These are phyloP conservation scores for Debaryomycetaceae sp. DNA, from an alignment of 1,139 yeast genomes.

Conservation along the genomic window DNA sequence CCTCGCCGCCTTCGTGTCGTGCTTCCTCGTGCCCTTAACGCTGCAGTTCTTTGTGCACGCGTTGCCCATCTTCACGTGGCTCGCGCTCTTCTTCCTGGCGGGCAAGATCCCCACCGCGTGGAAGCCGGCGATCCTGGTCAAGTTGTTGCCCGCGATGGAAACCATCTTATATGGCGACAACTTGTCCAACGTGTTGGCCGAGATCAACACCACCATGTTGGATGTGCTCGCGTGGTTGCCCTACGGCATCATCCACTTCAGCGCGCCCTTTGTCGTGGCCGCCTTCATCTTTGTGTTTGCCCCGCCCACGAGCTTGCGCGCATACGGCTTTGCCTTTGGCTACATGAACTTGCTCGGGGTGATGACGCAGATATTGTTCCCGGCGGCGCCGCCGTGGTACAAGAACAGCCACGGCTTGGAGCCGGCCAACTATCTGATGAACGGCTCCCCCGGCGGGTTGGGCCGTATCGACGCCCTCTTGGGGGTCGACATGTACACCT, in stretches of 20 bases:
- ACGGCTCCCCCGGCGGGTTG: conserved; percentile 95
- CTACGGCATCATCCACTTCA: conserved; percentile 86
- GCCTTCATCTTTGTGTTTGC: conserved; percentile 77
- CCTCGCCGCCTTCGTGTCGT: conserved; percentile 27
- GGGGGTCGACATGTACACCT: conserved; percentile 83
- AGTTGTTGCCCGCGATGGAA: conserved; percentile 90
- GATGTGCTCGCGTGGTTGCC: conserved; percentile 96
- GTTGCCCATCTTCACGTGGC: conserved; percentile 85
- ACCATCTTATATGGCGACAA: conserved; percentile 93
- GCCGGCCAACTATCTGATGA: conserved; percentile 90
- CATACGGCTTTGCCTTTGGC: conserved; percentile 95
- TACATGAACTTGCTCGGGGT: conserved; percentile 91
- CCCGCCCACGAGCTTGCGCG: conserved; percentile 84
- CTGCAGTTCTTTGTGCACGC: conserved; percentile 85
- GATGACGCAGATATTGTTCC: conserved; percentile 70
- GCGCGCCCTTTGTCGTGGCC: conserved; percentile 86
- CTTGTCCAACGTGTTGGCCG: conserved; percentile 79
- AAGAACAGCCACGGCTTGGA: conserved; percentile 77
- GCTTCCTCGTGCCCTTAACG: conserved; percentile 67
- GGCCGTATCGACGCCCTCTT: conserved; percentile 80
- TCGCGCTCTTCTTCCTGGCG: conserved; percentile 76
- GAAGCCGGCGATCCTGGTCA: conserved; percentile 88
- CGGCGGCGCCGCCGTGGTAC: conserved; percentile 99
- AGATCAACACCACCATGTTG: conserved; percentile 59
- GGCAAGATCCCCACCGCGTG: conserved; percentile 70